Percentiles rank a stretch among this genome's conserved stretches.
Conservation (phyloP, 176 grass and related monocot genomes). For the Rhipidocladum racemiflorum region DNA sequence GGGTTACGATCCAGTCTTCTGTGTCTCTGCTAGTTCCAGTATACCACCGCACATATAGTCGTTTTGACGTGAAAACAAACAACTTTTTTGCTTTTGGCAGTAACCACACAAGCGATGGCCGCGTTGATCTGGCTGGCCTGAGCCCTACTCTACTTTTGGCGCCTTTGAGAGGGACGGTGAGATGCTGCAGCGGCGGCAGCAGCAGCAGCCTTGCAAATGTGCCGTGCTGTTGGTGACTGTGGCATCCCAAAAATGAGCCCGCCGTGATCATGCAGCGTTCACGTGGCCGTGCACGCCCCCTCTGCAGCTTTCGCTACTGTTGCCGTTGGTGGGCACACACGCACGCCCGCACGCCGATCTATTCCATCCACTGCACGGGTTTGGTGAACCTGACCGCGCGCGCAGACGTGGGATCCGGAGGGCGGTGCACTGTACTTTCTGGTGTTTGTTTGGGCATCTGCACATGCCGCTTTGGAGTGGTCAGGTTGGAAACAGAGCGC, state of each 20-base stretch:
- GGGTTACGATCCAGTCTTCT: too few relatives aligned
- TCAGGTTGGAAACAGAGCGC: background rate
- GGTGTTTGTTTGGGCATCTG: constrained; percentile 7
- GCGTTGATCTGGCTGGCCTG: background rate
- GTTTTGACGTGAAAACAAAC: background rate
- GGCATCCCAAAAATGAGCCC: constrained; percentile 26
- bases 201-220: constrained; percentile 28
- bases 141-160: constrained; percentile 8
- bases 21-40: too few relatives aligned
- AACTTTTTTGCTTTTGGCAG: background rate
- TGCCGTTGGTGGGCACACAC: background rate
- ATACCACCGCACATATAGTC: background rate
- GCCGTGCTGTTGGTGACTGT: constrained; percentile 39
- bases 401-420: background rate
- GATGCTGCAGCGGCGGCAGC: constrained; percentile 28
- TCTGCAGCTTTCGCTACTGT: constrained; percentile 40
- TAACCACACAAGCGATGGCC: background rate
- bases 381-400: constrained; percentile 1
- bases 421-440: background rate
- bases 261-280: constrained; percentile 33
- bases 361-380: background rate
- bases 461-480: background rate
- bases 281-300: constrained; percentile 28
- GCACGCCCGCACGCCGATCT: background rate
- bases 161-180: background rate